Evolutionary conservation across 108 stramenopile species (phyloP).

Genomic region (Nitzschia putrida): DNA sequence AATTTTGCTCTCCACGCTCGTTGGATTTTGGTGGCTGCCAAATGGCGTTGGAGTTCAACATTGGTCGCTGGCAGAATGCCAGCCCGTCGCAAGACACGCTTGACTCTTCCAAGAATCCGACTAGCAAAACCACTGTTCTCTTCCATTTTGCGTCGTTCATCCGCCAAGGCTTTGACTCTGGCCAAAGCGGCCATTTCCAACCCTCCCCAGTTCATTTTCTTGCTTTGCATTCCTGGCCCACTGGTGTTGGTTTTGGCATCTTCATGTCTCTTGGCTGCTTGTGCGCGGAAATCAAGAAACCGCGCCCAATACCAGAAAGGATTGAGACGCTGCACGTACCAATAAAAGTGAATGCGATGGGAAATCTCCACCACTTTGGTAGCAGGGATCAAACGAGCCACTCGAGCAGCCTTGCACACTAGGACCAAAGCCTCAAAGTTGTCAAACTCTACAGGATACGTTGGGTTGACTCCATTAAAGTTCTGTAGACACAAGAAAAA

Average conservation of each 20-base stretch:
- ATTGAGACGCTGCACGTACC: slow-evolving; percentile 28
- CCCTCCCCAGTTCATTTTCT: slow-evolving; percentile 29
- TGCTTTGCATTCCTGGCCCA: background rate
- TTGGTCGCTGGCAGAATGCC: slow-evolving; percentile 33
- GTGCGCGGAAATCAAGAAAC: slow-evolving; percentile 13
- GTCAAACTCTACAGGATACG: slow-evolving; percentile 12
- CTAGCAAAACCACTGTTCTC: slow-evolving; percentile 8
- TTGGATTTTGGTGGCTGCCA: slow-evolving; percentile 47
- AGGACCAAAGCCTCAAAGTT: slow-evolving; percentile 37
- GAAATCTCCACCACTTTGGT: slow-evolving; percentile 40
- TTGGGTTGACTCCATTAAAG: background rate
- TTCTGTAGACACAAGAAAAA: too few relatives aligned
- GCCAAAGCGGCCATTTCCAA: slow-evolving; percentile 39
- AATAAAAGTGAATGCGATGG: slow-evolving; percentile 32
- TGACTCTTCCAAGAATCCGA: slow-evolving; percentile 6
- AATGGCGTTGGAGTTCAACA: slow-evolving; percentile 38
- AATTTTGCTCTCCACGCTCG: slow-evolving; percentile 33
- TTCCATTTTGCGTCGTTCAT: slow-evolving; percentile 17
- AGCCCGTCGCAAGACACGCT: slow-evolving; percentile 26
- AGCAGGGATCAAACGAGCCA: slow-evolving; percentile 63
- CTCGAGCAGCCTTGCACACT: slow-evolving; percentile 50
- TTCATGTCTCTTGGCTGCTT: slow-evolving; percentile 6
- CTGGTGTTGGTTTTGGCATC: background rate
- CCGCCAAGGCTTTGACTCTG: slow-evolving; percentile 16
- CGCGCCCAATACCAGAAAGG: slow-evolving; percentile 31